Evolutionary conservation across 1,284 basidiomycete species (phyloP), one percentile per base, ranked within the genome.

Genomic region (Apiotrichum veenhuisii): DNA sequence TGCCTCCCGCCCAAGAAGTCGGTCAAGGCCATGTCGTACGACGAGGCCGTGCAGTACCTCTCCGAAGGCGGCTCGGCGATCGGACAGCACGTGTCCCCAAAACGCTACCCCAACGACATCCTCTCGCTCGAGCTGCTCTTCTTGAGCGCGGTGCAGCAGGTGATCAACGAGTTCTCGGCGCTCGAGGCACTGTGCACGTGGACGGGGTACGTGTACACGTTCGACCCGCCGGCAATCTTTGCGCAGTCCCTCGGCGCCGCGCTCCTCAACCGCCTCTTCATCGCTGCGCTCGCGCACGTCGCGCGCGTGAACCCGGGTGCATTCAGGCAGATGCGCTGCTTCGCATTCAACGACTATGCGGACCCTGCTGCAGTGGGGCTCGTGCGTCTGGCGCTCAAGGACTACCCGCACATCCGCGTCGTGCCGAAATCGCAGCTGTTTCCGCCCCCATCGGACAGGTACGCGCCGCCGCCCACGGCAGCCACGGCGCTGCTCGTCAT

Each of bases 181-280:
- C 64, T 70, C 55, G 68, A 69, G 34, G 27, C 46, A 2, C 30
- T 58, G 7, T 57, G 52, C 23, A 25, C 51, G 9, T 47, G 58
- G 18, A 30, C 30, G 30, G 64, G 64, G 12, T 70, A 70, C 52
- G 58, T 60, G n/a, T 70, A 66, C 61, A 67, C 67, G 5, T 64
- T 44, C 47, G 62, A 66, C 23, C 68, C 68, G 5, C 67, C 68
- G 0, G 50, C 64, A 2, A 70, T 70, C 54, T 70, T 70, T 36
- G 67, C 68, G 2, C 52, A 50, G 14, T 48, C 37, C 12, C 27
- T 65, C 25, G 49, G 50, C 12, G 48, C 64, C 0, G 50, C 38
- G 10, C 38, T 70, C 4, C 55, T 64, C 26, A 67, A 61, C 46
- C 57, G 62, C 1, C 46, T 67, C 38, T 52, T 33, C 17, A 48